Conservation (phyloP, 495 filamentous ascomycete genomes). For the Penicillium chermesinum region DNA sequence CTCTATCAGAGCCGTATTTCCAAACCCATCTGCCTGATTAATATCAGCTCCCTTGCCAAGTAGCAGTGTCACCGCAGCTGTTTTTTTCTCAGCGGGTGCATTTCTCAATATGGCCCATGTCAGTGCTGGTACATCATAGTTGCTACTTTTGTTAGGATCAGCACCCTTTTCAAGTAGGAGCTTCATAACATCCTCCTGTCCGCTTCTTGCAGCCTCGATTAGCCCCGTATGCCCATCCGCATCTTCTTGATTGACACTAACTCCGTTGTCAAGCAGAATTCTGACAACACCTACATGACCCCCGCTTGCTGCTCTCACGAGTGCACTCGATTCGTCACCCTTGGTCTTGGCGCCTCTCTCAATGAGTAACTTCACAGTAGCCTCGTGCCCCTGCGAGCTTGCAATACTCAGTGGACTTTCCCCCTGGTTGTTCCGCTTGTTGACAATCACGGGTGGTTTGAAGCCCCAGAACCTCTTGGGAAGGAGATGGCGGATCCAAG, state of each 20-base stretch:
- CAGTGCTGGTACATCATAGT: neutral
- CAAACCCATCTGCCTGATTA: too few species aligned
- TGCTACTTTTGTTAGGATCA: neutral
- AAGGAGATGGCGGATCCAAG: neutral
- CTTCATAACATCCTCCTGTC: neutral
- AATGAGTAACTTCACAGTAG: neutral
- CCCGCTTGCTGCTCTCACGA: too few species aligned
- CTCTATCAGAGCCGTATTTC: too few species aligned
- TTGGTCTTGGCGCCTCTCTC: neutral
- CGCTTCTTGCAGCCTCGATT: neutral
- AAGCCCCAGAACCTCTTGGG: too few species aligned
- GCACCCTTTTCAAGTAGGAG: neutral
- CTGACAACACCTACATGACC: too few species aligned
- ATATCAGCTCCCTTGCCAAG: too few species aligned
- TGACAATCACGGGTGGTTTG: too few species aligned
- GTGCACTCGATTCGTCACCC: too few species aligned
- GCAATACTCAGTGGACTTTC: neutral
- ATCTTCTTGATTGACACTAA: neutral
- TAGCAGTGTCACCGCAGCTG: too few species aligned
- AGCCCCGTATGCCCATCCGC: neutral
- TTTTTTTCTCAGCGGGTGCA: too few species aligned
- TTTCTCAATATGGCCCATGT: too few species aligned
- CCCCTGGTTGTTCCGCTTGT: neutral
- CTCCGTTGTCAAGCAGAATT: neutral
- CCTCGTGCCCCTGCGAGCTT: neutral